Conservation (phyloP, 805 yeast genomes). For the Cyberlindnera euphorbiae region DNA sequence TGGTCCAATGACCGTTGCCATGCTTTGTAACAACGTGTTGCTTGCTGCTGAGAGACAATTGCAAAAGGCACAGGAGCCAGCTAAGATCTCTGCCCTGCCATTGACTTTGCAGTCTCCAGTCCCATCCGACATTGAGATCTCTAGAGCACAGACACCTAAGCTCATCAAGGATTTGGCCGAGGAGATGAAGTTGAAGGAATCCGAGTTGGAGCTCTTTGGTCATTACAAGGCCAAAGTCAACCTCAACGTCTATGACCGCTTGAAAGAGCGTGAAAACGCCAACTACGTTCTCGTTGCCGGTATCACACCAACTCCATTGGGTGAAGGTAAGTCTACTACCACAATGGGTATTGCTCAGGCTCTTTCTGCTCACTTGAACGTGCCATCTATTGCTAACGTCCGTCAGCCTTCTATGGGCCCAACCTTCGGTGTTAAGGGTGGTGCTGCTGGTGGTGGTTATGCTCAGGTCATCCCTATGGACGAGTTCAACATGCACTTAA, state of each 20-base stretch:
- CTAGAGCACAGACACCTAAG: slow-evolving; percentile 71
- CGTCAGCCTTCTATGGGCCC: slow-evolving; percentile 91
- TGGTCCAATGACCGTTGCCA: slow-evolving; percentile 90
- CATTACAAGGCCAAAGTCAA: slow-evolving; percentile 74
- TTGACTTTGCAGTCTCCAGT: slow-evolving; percentile 59
- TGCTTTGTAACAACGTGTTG: slow-evolving; percentile 68
- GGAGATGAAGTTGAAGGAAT: slow-evolving; percentile 62
- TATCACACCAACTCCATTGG: slow-evolving; percentile 81
- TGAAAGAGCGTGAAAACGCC: slow-evolving; percentile 57
- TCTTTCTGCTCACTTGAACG: slow-evolving; percentile 66
- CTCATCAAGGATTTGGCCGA: slow-evolving; percentile 61
- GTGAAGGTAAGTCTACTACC: slow-evolving; percentile 83
- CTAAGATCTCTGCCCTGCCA: slow-evolving; percentile 45
- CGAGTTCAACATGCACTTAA: slow-evolving; percentile 80
- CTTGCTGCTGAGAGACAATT: slow-evolving; percentile 55
- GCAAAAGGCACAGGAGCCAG: slow-evolving; percentile 22
- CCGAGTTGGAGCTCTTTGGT: slow-evolving; percentile 73
- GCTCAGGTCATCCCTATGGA: slow-evolving; percentile 88
- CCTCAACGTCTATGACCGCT: slow-evolving; percentile 56
- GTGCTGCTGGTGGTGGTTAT: slow-evolving; percentile 90
- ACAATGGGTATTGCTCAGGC: slow-evolving; percentile 82
- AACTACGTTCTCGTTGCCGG: slow-evolving; percentile 76
- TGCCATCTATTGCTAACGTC: slow-evolving; percentile 72
- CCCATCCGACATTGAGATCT: slow-evolving; percentile 77
- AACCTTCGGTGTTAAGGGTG: slow-evolving; percentile 84